Base-by-base conservation (phyloP, 371 early-diverging fungal genomes). In the Mucor sp. region DNA sequence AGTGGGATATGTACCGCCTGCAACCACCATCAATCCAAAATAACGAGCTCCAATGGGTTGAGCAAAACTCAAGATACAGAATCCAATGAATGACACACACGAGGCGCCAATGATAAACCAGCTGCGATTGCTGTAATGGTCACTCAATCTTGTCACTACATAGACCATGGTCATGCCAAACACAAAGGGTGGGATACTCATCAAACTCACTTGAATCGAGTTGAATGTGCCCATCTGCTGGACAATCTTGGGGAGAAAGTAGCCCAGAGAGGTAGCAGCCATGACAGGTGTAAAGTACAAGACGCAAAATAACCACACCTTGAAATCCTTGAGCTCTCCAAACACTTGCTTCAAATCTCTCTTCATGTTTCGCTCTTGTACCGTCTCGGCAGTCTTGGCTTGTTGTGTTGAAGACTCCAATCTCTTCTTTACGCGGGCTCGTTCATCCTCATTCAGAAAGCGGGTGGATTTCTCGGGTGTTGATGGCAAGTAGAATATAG, bases 241-340 rank as follows among this genome's bases (percentile, higher is more conserved):
- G 1, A 82, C 83, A 57, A 82, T 82, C 25, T 77, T 80, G 21
- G 83, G 83, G 21, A 82, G 28, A 63, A 82, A 82, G 62, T 82
- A 82, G 11, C 80, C 83, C 17, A 82, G 64, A 0, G 83, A 82
- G 0, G 83, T 82, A 9, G 83, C 83, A 27, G 83, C 83, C 83
- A 82, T 82, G n/a, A 82, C 83, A 6, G 83, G 83, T 30, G 83
- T 76, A 47, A 82, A 80, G 32, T 82, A 82, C 1, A 82, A 63
- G 0, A 82, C 65, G 44, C 74, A 76, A 53, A 82, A 82, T 8
- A 80, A 35, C 83, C 83, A 82, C 0, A 75, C 69, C 62, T 82
- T 82, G 58, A 77, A 75, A 65, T 80, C 80, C 41, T 62, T 64
- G 14, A 82, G 47, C 58, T 78, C 77, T 3, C 41, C 32, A 30